Evolutionary conservation across 441 rosid genomes (phyloP).

Genomic region (Adansonia gregorii): DNA sequence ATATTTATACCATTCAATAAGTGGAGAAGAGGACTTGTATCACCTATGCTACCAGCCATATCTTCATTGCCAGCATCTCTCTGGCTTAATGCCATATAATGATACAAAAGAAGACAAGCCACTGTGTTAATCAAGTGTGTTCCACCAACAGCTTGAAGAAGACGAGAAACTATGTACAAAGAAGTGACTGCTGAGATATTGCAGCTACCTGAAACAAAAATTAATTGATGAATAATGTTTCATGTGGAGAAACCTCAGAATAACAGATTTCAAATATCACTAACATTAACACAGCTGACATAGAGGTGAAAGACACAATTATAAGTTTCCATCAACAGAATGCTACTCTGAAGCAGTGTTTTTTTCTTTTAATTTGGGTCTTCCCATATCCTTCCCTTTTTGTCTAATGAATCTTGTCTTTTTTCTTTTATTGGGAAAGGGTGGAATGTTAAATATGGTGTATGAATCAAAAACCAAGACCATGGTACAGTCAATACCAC

Average conservation of each 20-base stretch:
- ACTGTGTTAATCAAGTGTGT: constrained; percentile 47
- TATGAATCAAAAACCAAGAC: constrained; percentile 31
- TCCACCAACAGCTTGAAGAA: constrained; percentile 71
- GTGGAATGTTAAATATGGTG: constrained; percentile 3
- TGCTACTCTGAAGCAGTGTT: neutral
- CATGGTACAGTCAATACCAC: constrained; percentile 3
- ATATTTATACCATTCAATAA: constrained; percentile 36
- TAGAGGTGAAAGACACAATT: neutral
- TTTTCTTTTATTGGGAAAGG: constrained; percentile 10
- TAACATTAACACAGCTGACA: neutral
- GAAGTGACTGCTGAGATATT: constrained; percentile 56
- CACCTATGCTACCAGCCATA: constrained; percentile 22
- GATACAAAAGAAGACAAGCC: constrained; percentile 49
- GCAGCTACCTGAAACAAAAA: constrained; percentile 43
- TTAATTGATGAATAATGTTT: constrained; percentile 8
- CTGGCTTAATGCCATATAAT: constrained; percentile 36
- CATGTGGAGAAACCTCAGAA: neutral
- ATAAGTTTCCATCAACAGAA: neutral
- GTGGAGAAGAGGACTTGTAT: constrained; percentile 36
- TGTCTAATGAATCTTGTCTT: neutral
- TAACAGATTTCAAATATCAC: constrained; percentile 9
- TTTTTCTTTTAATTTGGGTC: neutral
- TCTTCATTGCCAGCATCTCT: constrained; percentile 36
- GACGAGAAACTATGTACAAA: constrained; percentile 56
- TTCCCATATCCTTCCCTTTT: neutral